A percentile compares a stretch with the other conserved stretches of the same genome.
Conservation (phyloP, 306 rosid species). For the Pueraria montana region DNA sequence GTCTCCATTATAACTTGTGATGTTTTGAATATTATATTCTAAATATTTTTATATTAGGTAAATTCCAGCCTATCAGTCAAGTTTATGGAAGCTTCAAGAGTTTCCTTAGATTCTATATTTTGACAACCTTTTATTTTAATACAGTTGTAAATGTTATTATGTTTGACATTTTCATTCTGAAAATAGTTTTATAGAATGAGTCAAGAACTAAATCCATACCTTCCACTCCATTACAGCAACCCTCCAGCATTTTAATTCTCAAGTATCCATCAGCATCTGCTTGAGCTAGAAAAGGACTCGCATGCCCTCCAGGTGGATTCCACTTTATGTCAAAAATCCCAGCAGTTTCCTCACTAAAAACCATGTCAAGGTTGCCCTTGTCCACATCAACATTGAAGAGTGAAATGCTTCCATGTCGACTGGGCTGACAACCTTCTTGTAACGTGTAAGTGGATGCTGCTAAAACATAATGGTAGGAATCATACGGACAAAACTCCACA, state of each 20-base stretch:
- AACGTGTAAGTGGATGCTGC: conserved; percentile 86
- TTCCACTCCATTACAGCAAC: conserved; percentile 53
- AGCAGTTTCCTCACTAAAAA: conserved; percentile 59
- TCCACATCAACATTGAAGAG: conserved; percentile 66
- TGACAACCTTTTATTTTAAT: conserved; percentile 58
- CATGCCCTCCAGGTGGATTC: conserved; percentile 63
- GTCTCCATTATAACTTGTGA: neutral
- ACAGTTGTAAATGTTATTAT: neutral
- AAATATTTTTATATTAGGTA: neutral
- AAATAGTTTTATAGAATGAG: conserved; percentile 39
- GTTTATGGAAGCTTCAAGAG: neutral
- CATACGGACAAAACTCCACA: conserved; percentile 86
- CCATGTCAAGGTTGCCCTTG: conserved; percentile 53
- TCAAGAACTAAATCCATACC: conserved; percentile 69
- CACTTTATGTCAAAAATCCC: conserved; percentile 93
- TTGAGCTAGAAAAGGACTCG: conserved; percentile 71
- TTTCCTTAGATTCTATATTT: neutral
- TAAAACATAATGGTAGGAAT: conserved; percentile 62
- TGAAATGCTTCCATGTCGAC: conserved; percentile 80
- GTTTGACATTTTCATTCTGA: conserved; percentile 20
- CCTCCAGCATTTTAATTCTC: conserved; percentile 66
- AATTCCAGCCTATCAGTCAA: neutral
- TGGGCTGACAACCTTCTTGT: conserved; percentile 76
- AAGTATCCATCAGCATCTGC: conserved; percentile 89
- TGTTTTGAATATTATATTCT: neutral